These are phyloP conservation scores for Acanthamoeba royreba DNA, from an alignment of 208 protist genomes.

Conservation along the genomic window DNA sequence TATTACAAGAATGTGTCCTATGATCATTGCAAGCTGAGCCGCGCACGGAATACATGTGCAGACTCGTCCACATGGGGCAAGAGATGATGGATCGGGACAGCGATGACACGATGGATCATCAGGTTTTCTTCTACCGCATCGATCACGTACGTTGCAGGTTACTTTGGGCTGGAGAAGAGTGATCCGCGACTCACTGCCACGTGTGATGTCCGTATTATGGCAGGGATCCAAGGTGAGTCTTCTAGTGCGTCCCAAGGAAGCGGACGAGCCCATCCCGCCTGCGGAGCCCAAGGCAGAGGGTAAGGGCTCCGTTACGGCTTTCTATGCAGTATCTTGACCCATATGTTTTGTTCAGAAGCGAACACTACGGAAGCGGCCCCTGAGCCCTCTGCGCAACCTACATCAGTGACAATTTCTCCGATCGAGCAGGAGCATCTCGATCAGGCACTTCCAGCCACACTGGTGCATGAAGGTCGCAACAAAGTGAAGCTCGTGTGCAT, in stretches of 20 bases:
- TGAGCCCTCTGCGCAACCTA: background rate
- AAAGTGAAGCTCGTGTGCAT: background rate
- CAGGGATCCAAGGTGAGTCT: background rate
- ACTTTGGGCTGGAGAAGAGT: no score
- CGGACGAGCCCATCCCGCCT: background rate
- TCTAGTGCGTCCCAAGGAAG: background rate
- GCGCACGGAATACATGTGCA: background rate
- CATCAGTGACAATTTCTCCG: background rate
- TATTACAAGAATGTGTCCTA: no score
- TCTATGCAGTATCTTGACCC: background rate
- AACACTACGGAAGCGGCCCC: background rate
- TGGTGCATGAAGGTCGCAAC: background rate
- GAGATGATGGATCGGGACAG: background rate
- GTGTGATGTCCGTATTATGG: background rate
- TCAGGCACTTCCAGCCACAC: background rate
- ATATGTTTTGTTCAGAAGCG: background rate
- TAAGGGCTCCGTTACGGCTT: background rate
- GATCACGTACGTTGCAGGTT: background rate
- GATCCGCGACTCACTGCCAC: background rate
- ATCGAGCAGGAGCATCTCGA: conserved; percentile 5
- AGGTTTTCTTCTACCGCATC: background rate
- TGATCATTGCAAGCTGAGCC: background rate
- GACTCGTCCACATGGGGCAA: background rate
- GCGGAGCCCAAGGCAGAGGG: background rate
- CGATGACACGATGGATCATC: background rate